Evolutionary conservation across 176 grass and related monocot genomes (phyloP).

Genomic region (Triticum dicoccoides): DNA sequence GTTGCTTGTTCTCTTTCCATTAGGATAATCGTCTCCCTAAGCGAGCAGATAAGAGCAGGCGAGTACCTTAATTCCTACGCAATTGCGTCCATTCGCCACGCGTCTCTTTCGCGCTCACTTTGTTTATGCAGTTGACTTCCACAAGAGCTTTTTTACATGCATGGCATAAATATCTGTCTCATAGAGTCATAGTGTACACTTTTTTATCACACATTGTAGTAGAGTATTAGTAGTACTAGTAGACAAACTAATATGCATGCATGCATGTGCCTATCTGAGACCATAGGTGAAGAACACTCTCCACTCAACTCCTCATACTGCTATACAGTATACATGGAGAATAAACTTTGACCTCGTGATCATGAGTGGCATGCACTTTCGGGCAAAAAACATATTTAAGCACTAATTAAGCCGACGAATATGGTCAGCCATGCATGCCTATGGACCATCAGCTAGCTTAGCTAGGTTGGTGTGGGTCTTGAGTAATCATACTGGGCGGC

Average conservation of each 20-base stretch:
- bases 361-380: constrained; percentile 3
- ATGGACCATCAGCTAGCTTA: constrained; percentile 14
- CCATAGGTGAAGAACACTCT: constrained; percentile 1
- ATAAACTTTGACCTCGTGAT: constrained; percentile 37
- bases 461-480: neutral
- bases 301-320: constrained; percentile 29
- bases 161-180: constrained; percentile 2
- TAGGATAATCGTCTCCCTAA: constrained; percentile 16
- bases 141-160: neutral
- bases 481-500: neutral
- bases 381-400: constrained; percentile 13
- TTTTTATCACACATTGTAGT: neutral
- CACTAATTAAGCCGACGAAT: constrained; percentile 32
- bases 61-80: constrained; percentile 48
- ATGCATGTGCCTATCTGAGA: neutral
- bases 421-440: constrained; percentile 25
- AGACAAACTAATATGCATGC: neutral
- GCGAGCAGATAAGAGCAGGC: constrained; percentile 19
- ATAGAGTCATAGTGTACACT: neutral
- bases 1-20: neutral
- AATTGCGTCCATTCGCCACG: constrained; percentile 21
- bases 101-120: constrained; percentile 16
- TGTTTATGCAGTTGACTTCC: constrained; percentile 46
- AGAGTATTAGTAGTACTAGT: neutral
- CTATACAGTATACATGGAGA: neutral